Conservation (phyloP, 2,329 filamentous ascomycete species). For the Arachnomyces sp. region DNA sequence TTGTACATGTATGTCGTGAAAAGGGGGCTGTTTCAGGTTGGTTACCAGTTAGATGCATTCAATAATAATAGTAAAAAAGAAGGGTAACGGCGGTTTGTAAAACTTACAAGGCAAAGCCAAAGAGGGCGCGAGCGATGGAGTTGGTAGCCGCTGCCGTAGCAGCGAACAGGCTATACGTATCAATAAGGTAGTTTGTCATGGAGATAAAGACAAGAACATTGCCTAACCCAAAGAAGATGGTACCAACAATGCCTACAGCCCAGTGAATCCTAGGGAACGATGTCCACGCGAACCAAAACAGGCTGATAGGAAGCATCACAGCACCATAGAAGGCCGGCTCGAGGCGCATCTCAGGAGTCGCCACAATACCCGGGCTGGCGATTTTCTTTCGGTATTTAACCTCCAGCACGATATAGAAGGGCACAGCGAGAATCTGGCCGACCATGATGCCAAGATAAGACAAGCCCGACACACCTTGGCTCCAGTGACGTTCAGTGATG, state of each 20-base stretch:
- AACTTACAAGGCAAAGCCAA: too few relatives aligned
- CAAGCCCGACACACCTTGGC: conserved; percentile 32
- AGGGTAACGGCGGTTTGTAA: too few relatives aligned
- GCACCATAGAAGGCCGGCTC: conserved; percentile 5
- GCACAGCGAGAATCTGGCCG: conserved; percentile 22
- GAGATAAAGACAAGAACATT: too few relatives aligned
- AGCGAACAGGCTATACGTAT: conserved; percentile 33
- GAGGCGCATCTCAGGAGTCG: conserved; percentile 2
- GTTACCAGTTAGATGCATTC: too few relatives aligned
- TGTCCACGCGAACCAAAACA: conserved; percentile 12
- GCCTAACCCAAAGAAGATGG: too few relatives aligned
- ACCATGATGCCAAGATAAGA: conserved; percentile 34
- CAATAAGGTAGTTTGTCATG: conserved; percentile 37
- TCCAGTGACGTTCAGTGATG: conserved; percentile 31
- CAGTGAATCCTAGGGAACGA: conserved; percentile 9
- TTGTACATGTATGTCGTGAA: conserved; percentile 40
- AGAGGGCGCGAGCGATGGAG: too few relatives aligned
- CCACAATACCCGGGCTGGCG: too few relatives aligned
- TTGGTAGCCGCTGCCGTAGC: conserved; percentile 32
- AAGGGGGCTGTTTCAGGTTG: too few relatives aligned
- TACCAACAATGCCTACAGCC: background rate
- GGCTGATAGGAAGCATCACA: conserved; percentile 4
- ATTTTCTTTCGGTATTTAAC: too few relatives aligned
- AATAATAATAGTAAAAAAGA: too few relatives aligned
- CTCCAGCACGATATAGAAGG: too few relatives aligned